Evolutionary conservation across 2,329 filamentous ascomycete genomes (phyloP), one percentile per base, ranked within the genome.

Genomic region (Cytospora mali): DNA sequence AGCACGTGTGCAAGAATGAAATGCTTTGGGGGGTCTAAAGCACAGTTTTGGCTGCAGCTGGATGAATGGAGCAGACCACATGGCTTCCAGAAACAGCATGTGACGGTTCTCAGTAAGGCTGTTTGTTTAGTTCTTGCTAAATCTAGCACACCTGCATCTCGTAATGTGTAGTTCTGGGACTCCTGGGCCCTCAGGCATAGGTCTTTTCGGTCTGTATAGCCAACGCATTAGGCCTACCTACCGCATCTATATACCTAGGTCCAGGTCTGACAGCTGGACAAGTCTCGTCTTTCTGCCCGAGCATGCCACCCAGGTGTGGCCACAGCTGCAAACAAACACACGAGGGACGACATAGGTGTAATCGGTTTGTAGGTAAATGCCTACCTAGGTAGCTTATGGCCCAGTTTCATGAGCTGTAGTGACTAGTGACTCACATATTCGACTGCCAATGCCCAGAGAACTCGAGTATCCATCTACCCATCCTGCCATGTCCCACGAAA

Each of bases 401-500:
- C n/a, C n/a, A n/a, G n/a, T n/a, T n/a, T n/a, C n/a, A n/a, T n/a
- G 2, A 25, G 25, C 51, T 33, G 25, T 25, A 33, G 49, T 18
- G n/a, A n/a, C n/a, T n/a, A 5, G 27, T 60, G 58, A 54, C 50
- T 54, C 50, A 23, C 27, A 23, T 49, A 14, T 29, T 16, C 35
- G 23, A 9, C n/a, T 18, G 25, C 18, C 33, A 2, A 21, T 27
- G 39, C 21, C 25, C n/a, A 27, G 50, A 21, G 50, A 35, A 23
- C 23, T 23, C 57, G 27, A 18, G 14, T 29, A 54, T 48, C 25
- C 25, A 31, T 27, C 27, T 46, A 51, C 23, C 35, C 50, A 35
- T 54, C 27, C 25, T 52, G 29, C 33, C 50, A 54, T n/a, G 58
- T 60, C 48, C 27, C 58, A 60, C 51, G 16, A 46, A 2, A 39